A percentile compares a stretch with the other conserved stretches of the same genome.
Conservation (phyloP, 495 filamentous ascomycete species). For the Amphirosellinia nigrospora region DNA sequence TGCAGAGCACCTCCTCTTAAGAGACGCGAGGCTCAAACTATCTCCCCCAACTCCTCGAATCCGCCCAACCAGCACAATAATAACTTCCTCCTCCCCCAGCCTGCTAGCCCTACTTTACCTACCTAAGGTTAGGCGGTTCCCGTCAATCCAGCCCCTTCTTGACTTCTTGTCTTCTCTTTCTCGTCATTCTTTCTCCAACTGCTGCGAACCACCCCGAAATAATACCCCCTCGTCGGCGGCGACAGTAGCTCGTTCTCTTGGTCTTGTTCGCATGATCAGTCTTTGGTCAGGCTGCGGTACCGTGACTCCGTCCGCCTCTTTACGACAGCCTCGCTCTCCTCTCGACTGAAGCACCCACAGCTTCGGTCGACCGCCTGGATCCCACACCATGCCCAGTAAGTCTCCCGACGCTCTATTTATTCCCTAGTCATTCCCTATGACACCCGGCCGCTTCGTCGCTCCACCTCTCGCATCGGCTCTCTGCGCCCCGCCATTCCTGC, state of each 20-base stretch:
- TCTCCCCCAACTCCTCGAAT: constrained; percentile 12
- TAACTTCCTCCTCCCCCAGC: background rate
- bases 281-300: constrained; percentile 13
- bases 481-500: background rate
- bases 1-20: too few species aligned
- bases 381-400: constrained; percentile 27
- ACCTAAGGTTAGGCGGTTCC: background rate
- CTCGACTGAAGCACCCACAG: constrained; percentile 12
- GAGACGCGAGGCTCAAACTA: constrained; percentile 22
- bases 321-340: constrained; percentile 4
- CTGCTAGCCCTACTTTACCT: background rate
- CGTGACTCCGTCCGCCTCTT: background rate
- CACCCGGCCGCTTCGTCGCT: constrained; percentile 1
- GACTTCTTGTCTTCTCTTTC: constrained; percentile 5
- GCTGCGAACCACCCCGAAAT: background rate
- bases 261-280: constrained; percentile 15
- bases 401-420: background rate
- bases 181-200: constrained; percentile 8
- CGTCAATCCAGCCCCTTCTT: background rate
- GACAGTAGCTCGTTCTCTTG: background rate
- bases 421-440: background rate
- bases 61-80: constrained; percentile 16
- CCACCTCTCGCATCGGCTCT: background rate
- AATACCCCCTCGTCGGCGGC: background rate
- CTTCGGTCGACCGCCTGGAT: constrained; percentile 15